These are phyloP conservation scores for Eucalyptus rudis DNA, from an alignment of 345 rosid species.

Conservation along the genomic window DNA sequence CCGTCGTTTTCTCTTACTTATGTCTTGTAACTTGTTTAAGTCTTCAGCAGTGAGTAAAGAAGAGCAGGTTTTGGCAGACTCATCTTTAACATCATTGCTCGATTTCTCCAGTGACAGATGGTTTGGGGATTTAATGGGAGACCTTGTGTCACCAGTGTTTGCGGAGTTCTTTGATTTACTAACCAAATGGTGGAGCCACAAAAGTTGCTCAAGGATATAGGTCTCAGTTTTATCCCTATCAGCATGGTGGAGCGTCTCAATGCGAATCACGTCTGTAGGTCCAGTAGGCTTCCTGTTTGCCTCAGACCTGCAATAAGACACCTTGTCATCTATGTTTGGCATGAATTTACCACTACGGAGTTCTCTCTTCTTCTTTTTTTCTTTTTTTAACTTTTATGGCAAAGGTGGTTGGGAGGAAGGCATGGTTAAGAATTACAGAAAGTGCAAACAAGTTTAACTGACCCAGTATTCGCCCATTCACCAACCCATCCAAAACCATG, in stretches of 20 bases:
- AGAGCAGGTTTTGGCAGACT: not conserved
- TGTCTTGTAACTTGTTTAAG: slow-evolving; percentile 71
- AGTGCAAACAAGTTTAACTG: slow-evolving; percentile 1
- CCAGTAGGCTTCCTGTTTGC: slow-evolving; percentile 26
- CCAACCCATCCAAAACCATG: slow-evolving; percentile 99
- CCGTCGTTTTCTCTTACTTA: slow-evolving; percentile 49
- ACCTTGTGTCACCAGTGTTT: not conserved
- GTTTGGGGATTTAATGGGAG: not conserved
- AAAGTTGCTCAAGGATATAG: slow-evolving; percentile 63
- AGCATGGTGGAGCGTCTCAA: slow-evolving; percentile 88
- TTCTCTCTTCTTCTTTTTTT: not conserved
- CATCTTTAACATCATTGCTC: slow-evolving; percentile 1
- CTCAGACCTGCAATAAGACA: slow-evolving; percentile 36
- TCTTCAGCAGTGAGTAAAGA: slow-evolving; percentile 21
- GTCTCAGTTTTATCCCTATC: slow-evolving; percentile 67
- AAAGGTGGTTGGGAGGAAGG: not conserved
- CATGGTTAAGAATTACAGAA: not conserved
- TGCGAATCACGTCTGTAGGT: slow-evolving; percentile 42
- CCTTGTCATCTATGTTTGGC: not conserved
- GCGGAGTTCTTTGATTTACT: slow-evolving; percentile 20
- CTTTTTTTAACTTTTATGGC: not conserved
- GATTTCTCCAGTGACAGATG: not conserved
- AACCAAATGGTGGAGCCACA: slow-evolving; percentile 78
- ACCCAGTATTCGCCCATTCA: slow-evolving; percentile 99
- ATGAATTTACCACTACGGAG: not conserved